A percentile compares a stretch with the other conserved stretches of the same genome.
These are phyloP conservation scores for Trapa incisa DNA, from an alignment of 345 rosid species.

Conservation along the genomic window DNA sequence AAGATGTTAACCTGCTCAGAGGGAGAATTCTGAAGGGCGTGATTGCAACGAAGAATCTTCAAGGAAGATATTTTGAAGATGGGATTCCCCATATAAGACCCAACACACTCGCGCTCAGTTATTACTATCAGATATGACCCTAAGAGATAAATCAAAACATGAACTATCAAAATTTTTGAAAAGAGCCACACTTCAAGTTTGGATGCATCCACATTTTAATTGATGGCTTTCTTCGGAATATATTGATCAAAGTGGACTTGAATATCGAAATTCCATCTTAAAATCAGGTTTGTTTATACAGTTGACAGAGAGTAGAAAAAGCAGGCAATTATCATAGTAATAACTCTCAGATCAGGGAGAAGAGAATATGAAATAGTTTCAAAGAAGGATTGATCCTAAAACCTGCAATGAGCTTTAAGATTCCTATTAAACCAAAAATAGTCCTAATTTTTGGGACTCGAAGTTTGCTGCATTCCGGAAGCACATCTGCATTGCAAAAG, in stretches of 20 bases:
- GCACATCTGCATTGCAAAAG: constrained; percentile 31
- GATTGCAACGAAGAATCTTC: constrained; percentile 82
- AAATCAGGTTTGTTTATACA: too few relatives aligned
- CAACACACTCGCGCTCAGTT: constrained; percentile 66
- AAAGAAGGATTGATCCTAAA: background rate
- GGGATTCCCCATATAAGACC: constrained; percentile 71
- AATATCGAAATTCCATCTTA: too few relatives aligned
- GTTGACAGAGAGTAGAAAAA: too few relatives aligned
- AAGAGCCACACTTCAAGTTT: background rate
- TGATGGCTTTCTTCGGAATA: too few relatives aligned
- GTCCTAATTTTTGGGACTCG: constrained; percentile 76
- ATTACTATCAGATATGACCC: constrained; percentile 83
- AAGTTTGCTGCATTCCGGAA: constrained; percentile 52
- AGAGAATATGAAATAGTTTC: background rate
- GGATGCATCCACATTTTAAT: too few relatives aligned
- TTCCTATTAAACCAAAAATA: constrained; percentile 71
- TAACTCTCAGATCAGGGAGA: too few relatives aligned
- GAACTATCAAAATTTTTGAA: background rate
- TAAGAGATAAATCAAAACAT: constrained; percentile 13
- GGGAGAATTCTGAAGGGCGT: constrained; percentile 53
- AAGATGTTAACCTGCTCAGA: constrained; percentile 53
- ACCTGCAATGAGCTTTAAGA: constrained; percentile 94
- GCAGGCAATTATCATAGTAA: too few relatives aligned
- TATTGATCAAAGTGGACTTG: too few relatives aligned
- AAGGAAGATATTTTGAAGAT: constrained; percentile 65